Evolutionary conservation across 2,329 filamentous ascomycete species (phyloP), one percentile per base, ranked within the genome.

Genomic region (Arthrobotrys iridis): DNA sequence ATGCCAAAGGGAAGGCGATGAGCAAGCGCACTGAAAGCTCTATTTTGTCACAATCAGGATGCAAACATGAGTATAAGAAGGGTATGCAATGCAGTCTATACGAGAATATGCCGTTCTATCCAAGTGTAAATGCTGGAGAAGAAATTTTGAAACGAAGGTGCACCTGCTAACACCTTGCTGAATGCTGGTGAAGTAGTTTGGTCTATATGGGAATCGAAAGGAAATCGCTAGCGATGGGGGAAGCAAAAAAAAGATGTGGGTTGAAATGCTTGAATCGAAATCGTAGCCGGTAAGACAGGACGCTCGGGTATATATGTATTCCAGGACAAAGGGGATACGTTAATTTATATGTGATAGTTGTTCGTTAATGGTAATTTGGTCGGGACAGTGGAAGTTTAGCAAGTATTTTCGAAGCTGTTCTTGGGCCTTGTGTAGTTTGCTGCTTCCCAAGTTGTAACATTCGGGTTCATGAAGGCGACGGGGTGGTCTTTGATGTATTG

Each of bases 401-500:
- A 75, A 41, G 66, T 67, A 15, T 75, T 75, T 52, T 75, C 71
- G 43, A 68, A 75, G 63, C 57, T 75, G 57, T 75, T 75, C 24
- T 63, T 63, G n/a, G 71, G 71, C 6, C 71, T 8, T 3, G 71
- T 68, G 37, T 55, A 75, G 30, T 75, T 75, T 43, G 71, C 64
- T 1, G 20, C 11, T 13, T 67, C 57, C 78, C 78, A 57, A 72
- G 78, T 84, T 8, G 86, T 87, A 1, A 84, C 77, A 77, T 87
- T 87, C 0, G 83, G 81, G 78, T 86, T 86, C 35, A 81, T 83
- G 77, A 86, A 86, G 20, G 85, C 83, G 48, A 81, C 80, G 0
- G 82, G 82, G 75, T 86, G 85, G 22, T 83, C 80, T 60, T 82
- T 80, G 78, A 86, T 86, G 67, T 86, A 86, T 62, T 84, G 78